These are phyloP conservation scores for Borovskyia barvae DNA, from an alignment of 208 protist species.

Conservation along the genomic window DNA sequence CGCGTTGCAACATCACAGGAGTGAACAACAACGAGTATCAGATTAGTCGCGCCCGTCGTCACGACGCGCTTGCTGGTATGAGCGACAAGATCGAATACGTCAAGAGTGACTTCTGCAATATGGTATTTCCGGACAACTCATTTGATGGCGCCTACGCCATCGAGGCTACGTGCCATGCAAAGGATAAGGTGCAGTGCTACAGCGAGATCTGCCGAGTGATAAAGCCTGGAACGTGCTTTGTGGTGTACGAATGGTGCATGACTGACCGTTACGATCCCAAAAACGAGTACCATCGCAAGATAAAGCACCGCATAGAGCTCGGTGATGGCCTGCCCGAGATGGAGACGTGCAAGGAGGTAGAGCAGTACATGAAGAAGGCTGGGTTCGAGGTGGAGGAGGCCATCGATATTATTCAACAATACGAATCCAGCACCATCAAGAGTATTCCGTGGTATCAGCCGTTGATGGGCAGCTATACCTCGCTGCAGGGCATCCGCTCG, in stretches of 20 bases:
- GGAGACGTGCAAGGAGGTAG: conserved; percentile 67
- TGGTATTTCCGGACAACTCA: conserved; percentile 83
- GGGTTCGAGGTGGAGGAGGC: conserved; percentile 92
- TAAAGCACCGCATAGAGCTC: conserved; percentile 94
- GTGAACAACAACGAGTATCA: conserved; percentile 98
- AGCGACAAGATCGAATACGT: conserved; percentile 76
- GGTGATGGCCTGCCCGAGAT: conserved; percentile 94
- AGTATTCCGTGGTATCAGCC: conserved; percentile 90
- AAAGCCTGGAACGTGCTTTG: conserved; percentile 93
- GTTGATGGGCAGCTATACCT: conserved; percentile 69
- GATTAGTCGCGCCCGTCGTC: conserved; percentile 82
- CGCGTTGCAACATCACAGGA: conserved; percentile 92
- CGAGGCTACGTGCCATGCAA: conserved; percentile 97
- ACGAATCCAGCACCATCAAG: conserved; percentile 68
- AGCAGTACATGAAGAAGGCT: conserved; percentile 83
- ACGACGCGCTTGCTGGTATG: conserved; percentile 70
- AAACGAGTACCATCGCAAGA: conserved; percentile 84
- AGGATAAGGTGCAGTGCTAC: conserved; percentile 91
- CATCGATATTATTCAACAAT: conserved; percentile 66
- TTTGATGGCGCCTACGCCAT: conserved; percentile 96
- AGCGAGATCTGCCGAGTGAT: conserved; percentile 93
- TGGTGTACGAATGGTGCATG: conserved; percentile 95
- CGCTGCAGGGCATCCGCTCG: conserved; percentile 65
- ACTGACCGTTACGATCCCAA: conserved; percentile 93
- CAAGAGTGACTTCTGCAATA: conserved; percentile 95